phyloP scores from a whole-genome alignment of 225 moss, liverwort and hornwort genomes.

The Anthoceros angustus region DNA sequence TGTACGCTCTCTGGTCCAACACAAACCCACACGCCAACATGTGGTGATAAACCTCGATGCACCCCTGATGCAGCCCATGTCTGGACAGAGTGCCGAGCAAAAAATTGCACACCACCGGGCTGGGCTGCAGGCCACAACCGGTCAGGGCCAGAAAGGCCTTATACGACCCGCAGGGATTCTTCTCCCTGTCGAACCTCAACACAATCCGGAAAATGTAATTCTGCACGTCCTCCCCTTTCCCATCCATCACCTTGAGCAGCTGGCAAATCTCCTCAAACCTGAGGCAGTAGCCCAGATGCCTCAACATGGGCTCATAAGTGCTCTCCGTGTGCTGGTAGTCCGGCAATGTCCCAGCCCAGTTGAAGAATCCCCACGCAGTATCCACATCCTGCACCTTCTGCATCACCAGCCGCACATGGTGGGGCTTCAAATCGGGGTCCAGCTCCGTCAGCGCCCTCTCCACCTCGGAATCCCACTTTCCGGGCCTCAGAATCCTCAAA shows the following conservation, averaged over 20 bases:
- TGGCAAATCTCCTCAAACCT: constrained; percentile 2
- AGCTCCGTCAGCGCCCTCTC: background rate
- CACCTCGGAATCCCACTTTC: background rate
- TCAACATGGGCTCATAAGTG: background rate
- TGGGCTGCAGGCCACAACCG: background rate
- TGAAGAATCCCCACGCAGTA: background rate
- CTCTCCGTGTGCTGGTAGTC: background rate
- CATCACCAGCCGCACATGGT: constrained; percentile 3
- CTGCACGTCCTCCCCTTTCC: background rate
- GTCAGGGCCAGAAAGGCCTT: background rate
- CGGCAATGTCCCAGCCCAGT: background rate
- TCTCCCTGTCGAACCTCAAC: constrained; percentile 1
- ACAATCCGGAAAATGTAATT: constrained; percentile 1
- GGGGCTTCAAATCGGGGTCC: background rate
- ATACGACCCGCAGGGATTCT: background rate
- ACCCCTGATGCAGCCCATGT: constrained; percentile 2
- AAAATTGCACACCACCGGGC: background rate
- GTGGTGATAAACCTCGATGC: background rate
- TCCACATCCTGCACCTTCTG: background rate
- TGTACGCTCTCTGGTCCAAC: background rate
- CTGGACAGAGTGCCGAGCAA: background rate
- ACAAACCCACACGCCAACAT: background rate
- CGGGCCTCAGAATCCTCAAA: background rate
- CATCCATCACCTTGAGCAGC: background rate
- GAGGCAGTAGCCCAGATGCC: background rate